A percentile compares a stretch with the other conserved stretches of the same genome.
Evolutionary conservation across 352 stramenopile species (phyloP).

Genomic region (Globisporangium nagaii): DNA sequence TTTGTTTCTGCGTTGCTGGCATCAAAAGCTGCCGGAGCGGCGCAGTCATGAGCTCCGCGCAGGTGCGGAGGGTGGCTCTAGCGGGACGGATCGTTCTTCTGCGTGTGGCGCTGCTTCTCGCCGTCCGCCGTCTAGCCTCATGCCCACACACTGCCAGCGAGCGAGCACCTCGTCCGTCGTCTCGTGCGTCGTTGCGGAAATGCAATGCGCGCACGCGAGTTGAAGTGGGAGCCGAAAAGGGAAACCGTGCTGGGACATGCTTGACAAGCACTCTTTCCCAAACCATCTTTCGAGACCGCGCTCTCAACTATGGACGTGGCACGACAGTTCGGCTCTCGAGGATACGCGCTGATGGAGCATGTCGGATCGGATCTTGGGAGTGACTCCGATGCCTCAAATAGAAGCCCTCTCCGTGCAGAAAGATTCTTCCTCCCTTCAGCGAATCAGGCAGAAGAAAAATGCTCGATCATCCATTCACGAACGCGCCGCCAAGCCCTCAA

Average conservation of each 20-base stretch:
- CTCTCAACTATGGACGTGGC: not conserved
- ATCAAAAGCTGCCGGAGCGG: slow-evolving; percentile 17
- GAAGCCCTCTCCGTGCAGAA: not conserved
- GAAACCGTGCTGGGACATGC: not conserved
- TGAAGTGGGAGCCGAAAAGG: not conserved
- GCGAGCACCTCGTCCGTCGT: not conserved
- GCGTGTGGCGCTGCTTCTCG: slow-evolving; percentile 31
- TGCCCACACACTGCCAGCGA: too few species aligned
- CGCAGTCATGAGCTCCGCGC: slow-evolving; percentile 20
- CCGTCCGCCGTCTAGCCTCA: too few species aligned
- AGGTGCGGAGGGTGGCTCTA: too few species aligned
- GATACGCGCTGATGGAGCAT: too few species aligned
- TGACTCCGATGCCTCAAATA: not conserved
- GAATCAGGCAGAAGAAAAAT: not conserved
- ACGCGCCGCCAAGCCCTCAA: not conserved
- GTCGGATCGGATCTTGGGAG: not conserved
- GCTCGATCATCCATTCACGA: not conserved
- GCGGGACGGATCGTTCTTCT: slow-evolving; percentile 28
- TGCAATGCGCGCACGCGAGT: not conserved
- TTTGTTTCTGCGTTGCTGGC: not conserved
- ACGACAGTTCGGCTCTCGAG: too few species aligned
- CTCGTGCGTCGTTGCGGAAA: too few species aligned
- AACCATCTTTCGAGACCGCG: not conserved
- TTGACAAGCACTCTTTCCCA: not conserved
- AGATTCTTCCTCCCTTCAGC: not conserved